Evolutionary conservation across 1,284 basidiomycete species (phyloP).

Genomic region (Rhizoctonia solani): DNA sequence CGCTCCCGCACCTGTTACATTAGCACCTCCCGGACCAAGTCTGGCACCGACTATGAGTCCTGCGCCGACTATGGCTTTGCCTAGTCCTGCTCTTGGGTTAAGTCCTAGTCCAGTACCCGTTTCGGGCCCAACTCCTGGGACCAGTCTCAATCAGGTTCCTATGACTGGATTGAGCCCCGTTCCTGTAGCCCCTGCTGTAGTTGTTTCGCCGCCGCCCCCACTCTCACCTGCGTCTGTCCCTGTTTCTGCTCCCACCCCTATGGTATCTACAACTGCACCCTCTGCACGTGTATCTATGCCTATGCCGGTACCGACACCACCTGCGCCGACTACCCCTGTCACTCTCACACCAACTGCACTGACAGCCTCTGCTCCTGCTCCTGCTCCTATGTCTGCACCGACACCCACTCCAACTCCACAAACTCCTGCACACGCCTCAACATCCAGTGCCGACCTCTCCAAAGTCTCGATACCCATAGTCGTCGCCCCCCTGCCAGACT

Average conservation of each 20-base stretch:
- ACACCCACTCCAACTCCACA: not conserved
- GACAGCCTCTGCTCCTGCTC: not conserved
- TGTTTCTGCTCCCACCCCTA: not conserved
- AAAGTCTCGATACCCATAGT: constrained; percentile 19
- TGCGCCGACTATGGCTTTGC: not conserved
- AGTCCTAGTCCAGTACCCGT: not conserved
- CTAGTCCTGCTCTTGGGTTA: not conserved
- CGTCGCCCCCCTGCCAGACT: constrained; percentile 9
- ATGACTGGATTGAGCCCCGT: not conserved
- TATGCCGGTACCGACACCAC: not conserved
- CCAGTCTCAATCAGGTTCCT: not conserved
- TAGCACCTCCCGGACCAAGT: not conserved
- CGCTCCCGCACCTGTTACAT: constrained; percentile 4
- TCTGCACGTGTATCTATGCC: not conserved
- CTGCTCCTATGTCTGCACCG: not conserved
- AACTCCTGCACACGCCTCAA: not conserved
- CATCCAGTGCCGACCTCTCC: not conserved
- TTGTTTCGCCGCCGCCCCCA: not conserved
- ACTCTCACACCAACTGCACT: not conserved
- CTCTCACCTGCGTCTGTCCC: not conserved
- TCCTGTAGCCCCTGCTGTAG: not conserved
- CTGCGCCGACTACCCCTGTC: not conserved
- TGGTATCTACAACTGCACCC: not conserved
- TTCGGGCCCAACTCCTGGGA: not conserved
- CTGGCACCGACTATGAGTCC: not conserved